Conservation (phyloP, 2,329 filamentous ascomycete genomes). For the Thyridium curvatum region DNA sequence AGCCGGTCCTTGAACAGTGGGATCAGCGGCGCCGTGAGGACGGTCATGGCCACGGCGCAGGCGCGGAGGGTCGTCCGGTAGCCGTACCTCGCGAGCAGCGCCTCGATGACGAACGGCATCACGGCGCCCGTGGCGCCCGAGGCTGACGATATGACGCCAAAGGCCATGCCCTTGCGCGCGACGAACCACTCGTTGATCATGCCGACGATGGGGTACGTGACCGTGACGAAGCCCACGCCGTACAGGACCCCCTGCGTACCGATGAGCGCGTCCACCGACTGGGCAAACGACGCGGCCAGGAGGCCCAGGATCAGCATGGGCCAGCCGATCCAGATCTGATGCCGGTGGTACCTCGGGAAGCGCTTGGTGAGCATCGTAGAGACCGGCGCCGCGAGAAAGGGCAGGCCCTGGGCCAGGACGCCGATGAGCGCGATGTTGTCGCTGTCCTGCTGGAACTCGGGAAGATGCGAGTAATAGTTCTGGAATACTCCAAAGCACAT, state of each 20-base stretch:
- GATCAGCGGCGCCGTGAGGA: slow-evolving; percentile 31
- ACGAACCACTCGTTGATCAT: slow-evolving; percentile 35
- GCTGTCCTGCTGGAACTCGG: slow-evolving; percentile 13
- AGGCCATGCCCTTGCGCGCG: slow-evolving; percentile 28
- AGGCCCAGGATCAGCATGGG: slow-evolving; percentile 29
- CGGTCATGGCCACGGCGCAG: slow-evolving; percentile 23
- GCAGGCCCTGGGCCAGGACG: slow-evolving; percentile 15
- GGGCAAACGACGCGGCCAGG: slow-evolving; percentile 23
- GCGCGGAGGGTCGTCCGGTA: slow-evolving; percentile 27
- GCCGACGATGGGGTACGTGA: slow-evolving; percentile 28
- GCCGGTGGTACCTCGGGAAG: slow-evolving; percentile 21
- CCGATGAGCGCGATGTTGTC: too few species aligned
- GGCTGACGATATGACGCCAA: slow-evolving; percentile 22
- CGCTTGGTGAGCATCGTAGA: slow-evolving; percentile 24
- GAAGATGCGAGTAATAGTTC: slow-evolving; percentile 17
- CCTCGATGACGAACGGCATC: slow-evolving; percentile 30
- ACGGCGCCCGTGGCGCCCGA: slow-evolving; percentile 20
- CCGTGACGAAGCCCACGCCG: slow-evolving; percentile 29
- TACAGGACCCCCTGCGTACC: slow-evolving; percentile 32
- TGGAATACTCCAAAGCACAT: slow-evolving; percentile 23
- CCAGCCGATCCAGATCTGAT: slow-evolving; percentile 31
- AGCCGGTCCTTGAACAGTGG: slow-evolving; percentile 28
- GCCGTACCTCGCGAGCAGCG: slow-evolving; percentile 27
- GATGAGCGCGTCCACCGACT: slow-evolving; percentile 24
- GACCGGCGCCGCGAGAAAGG: slow-evolving; percentile 25